Base-by-base conservation (phyloP, 2,329 filamentous ascomycete species). In the Moelleriella libera region DNA sequence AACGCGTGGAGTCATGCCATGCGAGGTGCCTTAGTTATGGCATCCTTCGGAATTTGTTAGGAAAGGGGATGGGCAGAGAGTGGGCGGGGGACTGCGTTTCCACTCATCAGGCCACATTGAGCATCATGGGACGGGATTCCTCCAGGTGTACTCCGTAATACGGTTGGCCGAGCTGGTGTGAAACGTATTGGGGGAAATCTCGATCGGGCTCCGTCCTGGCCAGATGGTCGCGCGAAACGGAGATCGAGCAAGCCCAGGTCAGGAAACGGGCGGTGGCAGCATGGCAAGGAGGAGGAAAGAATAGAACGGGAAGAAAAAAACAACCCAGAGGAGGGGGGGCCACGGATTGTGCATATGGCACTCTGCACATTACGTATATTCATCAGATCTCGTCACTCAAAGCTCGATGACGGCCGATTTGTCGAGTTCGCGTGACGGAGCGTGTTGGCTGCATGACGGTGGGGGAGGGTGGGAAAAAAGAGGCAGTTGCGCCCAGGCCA, bases 221-320 rank as follows among this genome's bases (percentile, higher is more conserved):
- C 45, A 48, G 50, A 50, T 51, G 49, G 44, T 45, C 52, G 41
- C 46, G 41, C 47, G 30, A 51, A 47, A 51, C 37, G 46, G 43
- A 52, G 47, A 52, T 52, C 21, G 21, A 21, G 21, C 21, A 21
- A 21, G 21, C 21, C 21, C 21, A 21, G 21, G 21, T 21, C 21
- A 21, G 21, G 0, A 21, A 21, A 21, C 3, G 21, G 21, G 21
- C 21, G 3, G 21, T 21, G 21, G 21, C 21, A 21, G 21, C 21
- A 21, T 21, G 21, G 21, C 21, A 21, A 21, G 21, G 21, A 21
- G 21, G 34, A 5, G 12, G 3, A 5, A 41, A n/a, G 8, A 32
- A 31, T 31, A 9, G 45, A 47, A 51, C 14, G 47, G 37, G 14
- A 9, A n/a, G 37, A 43, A 8, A 49, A 44, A 47, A 12, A 12